Evolutionary conservation across 2,329 filamentous ascomycete species (phyloP), one percentile per base, ranked within the genome.

Genomic region (Malbranchea zuffiana): DNA sequence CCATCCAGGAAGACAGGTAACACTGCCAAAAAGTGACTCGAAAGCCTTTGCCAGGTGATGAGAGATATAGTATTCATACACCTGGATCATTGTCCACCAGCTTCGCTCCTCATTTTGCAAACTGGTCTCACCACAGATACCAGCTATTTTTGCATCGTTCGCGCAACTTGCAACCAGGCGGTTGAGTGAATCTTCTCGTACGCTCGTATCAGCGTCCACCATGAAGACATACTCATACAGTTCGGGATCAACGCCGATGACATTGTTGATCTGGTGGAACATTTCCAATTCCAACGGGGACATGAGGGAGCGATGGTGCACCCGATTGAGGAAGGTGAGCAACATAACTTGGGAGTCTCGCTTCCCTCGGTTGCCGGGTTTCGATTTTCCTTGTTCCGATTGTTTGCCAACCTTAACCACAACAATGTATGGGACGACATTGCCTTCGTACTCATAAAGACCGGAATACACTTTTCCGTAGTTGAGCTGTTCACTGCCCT

Each of bases 71-170:
- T 98, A 98, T 61, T 98, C 90, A 65, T 98, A 98, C 47, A 98
- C 90, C 60, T 98, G 90, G 53, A 98, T 98, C 90, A 98, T 98
- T 8, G 90, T 98, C 84, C 85, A 94, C 86, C 87, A 96, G 52
- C 80, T 87, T 48, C 80, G 74, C 51, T 95, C 85, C 59, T 95
- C 88, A 53, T 98, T 98, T 57, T 95, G 83, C 52, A 98, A 69
- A 60, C 80, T 90, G 1, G 90, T 98, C 60, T 98, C 90, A 56
- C 90, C 90, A 58, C 90, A 98, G 44, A 96, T 95, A 63, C 88
- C 90, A 16, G 84, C 86, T 65, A 98, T 94, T 67, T 92, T 94
- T 20, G 85, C 80, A 57, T 98, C 85, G 53, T 95, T 87, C 48
- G 84, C 80, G 62, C 87, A 98, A 35, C 82, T 82, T 40, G 90